phyloP scores from a whole-genome alignment of 768 basidiomycete genomes.

The Multifurca ochricompacta region DNA sequence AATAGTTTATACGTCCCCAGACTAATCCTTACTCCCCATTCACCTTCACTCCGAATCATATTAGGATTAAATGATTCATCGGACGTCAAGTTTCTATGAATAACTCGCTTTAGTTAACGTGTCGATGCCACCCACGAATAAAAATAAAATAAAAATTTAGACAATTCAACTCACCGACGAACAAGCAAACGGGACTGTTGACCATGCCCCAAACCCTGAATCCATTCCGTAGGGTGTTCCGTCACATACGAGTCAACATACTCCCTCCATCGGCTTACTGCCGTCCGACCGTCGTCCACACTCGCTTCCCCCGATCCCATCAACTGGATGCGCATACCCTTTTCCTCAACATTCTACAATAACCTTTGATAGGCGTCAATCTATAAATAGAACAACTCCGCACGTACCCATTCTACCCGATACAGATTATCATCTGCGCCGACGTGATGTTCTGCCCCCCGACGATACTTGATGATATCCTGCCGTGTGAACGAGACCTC shows the following conservation, averaged over 20 bases:
- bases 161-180: conserved; percentile 1
- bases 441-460: conserved; percentile 70
- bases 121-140: neutral
- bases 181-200: conserved; percentile 27
- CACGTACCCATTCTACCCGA: conserved; percentile 70
- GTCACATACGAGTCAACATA: conserved; percentile 70
- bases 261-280: conserved; percentile 57
- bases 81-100: conserved; percentile 45
- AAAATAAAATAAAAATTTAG: neutral
- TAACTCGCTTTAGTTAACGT: conserved; percentile 26
- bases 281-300: conserved; percentile 43
- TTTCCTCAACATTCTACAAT: conserved; percentile 45
- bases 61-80: conserved; percentile 26
- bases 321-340: conserved; percentile 53
- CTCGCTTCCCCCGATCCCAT: conserved; percentile 60
- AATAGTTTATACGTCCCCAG: conserved; percentile 58
- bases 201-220: conserved; percentile 34
- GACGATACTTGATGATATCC: conserved; percentile 68
- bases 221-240: conserved; percentile 66
- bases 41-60: conserved; percentile 29
- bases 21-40: conserved; percentile 49
- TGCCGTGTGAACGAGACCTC: conserved; percentile 47
- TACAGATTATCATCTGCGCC: conserved; percentile 73
- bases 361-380: conserved; percentile 2
- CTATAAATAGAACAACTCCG: neutral